A percentile compares a stretch with the other conserved stretches of the same genome.
Evolutionary conservation across 352 stramenopile species (phyloP).

Genomic region (Phytopythium ostracodes): DNA sequence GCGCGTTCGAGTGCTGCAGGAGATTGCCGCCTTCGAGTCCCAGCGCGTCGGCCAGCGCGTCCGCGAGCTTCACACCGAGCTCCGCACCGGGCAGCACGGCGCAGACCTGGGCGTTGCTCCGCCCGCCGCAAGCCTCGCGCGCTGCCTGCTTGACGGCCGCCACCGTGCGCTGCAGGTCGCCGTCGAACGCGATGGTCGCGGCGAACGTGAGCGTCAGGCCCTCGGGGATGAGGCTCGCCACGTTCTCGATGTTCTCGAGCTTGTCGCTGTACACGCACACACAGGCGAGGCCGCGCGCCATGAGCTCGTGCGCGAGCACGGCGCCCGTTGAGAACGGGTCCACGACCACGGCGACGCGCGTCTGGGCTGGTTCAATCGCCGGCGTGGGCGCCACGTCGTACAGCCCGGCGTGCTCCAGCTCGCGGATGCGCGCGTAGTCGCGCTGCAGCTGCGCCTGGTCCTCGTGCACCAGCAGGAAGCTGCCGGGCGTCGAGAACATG

Average conservation of each 20-base stretch:
- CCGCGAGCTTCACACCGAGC: constrained; percentile 90
- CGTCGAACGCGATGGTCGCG: constrained; percentile 69
- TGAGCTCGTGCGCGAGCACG: constrained; percentile 91
- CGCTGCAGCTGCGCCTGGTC: constrained; percentile 63
- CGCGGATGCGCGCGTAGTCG: constrained; percentile 84
- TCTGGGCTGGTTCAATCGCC: too few species aligned
- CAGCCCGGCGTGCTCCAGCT: constrained; percentile 71
- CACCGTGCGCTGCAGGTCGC: constrained; percentile 39
- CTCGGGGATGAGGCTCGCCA: constrained; percentile 73
- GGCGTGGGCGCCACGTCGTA: constrained; percentile 30
- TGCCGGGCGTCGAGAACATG: constrained; percentile 89
- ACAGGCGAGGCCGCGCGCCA: constrained; percentile 86
- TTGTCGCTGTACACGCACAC: constrained; percentile 86
- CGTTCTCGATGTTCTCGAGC: constrained; percentile 78
- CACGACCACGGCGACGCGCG: constrained; percentile 88
- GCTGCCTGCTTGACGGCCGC: constrained; percentile 47
- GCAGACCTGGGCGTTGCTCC: constrained; percentile 39
- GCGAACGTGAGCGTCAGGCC: constrained; percentile 75
- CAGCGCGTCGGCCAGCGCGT: constrained; percentile 85
- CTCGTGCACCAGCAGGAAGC: constrained; percentile 79
- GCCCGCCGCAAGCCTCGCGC: not conserved
- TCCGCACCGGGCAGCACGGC: constrained; percentile 91
- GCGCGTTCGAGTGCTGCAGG: constrained; percentile 60
- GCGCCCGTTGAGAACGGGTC: constrained; percentile 96
- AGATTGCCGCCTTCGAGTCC: constrained; percentile 76